Evolutionary conservation across 768 basidiomycete genomes (phyloP).

Genomic region (Boletus insuetus): DNA sequence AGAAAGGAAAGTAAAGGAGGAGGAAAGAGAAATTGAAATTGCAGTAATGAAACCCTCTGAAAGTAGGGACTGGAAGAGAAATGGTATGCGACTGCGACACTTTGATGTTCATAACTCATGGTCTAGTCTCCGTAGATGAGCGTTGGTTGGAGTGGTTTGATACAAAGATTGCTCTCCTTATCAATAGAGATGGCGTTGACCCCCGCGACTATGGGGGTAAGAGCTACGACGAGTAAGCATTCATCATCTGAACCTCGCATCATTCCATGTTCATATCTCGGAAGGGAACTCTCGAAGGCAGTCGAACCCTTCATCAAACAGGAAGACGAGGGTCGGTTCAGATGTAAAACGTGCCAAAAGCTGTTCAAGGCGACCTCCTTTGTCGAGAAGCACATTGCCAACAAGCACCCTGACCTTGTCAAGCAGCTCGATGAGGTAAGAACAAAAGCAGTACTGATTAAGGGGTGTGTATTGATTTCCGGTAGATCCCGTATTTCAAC

Average conservation of each 20-base stretch:
- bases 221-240: slow-evolving; percentile 79
- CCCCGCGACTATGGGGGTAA: slow-evolving; percentile 88
- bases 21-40: slow-evolving; percentile 39
- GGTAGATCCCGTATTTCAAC: slow-evolving; percentile 86
- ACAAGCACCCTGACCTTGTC: slow-evolving; percentile 89
- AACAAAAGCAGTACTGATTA: slow-evolving; percentile 6
- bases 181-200: slow-evolving; percentile 78
- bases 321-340: slow-evolving; percentile 95
- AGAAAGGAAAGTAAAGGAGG: slow-evolving; percentile 47
- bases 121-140: slow-evolving; percentile 52
- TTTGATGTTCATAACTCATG: slow-evolving; percentile 10
- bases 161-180: slow-evolving; percentile 75
- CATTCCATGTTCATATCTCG: slow-evolving; percentile 13
- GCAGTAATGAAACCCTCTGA: slow-evolving; percentile 37
- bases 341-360: slow-evolving; percentile 96
- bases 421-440: slow-evolving; percentile 82
- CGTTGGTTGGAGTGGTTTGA: slow-evolving; percentile 91
- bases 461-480: slow-evolving; percentile 17
- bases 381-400: slow-evolving; percentile 95
- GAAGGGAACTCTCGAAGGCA: slow-evolving; percentile 77
- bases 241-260: slow-evolving; percentile 15
- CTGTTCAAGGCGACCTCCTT: slow-evolving; percentile 97
- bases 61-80: slow-evolving; percentile 55
- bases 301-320: slow-evolving; percentile 84
- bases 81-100: slow-evolving; percentile 45